Evolutionary conservation across 2,329 filamentous ascomycete species (phyloP).

Genomic region (Botryotinia globosa): DNA sequence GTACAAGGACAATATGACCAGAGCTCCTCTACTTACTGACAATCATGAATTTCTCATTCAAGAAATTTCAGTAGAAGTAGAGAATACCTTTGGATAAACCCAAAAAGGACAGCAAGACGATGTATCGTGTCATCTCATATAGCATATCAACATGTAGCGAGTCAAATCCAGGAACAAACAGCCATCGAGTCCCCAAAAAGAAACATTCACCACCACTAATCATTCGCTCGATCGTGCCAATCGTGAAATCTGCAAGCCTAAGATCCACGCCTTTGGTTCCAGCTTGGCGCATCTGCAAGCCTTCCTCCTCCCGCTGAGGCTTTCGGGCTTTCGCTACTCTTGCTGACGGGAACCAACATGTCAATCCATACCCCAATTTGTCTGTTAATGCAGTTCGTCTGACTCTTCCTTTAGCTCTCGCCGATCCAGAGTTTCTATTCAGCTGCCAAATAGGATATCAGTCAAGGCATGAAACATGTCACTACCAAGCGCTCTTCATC

Average conservation of each 20-base stretch:
- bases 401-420: background rate
- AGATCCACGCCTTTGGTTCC: background rate
- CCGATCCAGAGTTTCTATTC: no score
- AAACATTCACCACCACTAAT: background rate
- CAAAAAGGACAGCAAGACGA: no score
- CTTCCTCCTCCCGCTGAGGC: background rate
- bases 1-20: background rate
- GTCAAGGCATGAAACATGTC: background rate
- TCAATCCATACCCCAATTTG: background rate
- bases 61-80: background rate
- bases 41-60: background rate
- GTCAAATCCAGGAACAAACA: background rate
- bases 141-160: background rate
- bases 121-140: background rate
- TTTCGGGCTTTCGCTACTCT: background rate
- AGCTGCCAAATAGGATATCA: background rate
- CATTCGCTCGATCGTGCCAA: background rate
- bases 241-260: background rate
- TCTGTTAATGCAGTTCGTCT: background rate
- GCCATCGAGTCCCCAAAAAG: background rate
- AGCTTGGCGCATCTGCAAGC: conserved; percentile 3
- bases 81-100: background rate
- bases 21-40: background rate
- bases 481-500: background rate
- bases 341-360: background rate